These are phyloP conservation scores for Prunus davidiana DNA, from an alignment of 306 rosid species.

Conservation along the genomic window DNA sequence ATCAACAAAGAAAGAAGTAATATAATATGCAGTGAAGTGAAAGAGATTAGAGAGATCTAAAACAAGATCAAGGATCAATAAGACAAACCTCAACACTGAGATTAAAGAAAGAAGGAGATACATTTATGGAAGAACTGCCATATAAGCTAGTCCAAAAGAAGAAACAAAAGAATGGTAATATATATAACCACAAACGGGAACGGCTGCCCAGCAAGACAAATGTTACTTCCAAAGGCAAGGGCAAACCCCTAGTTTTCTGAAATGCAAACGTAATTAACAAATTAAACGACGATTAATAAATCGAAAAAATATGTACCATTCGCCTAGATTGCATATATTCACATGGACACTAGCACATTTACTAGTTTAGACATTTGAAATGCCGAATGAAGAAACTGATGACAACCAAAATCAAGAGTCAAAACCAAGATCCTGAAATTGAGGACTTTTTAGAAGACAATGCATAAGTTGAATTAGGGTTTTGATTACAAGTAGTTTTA, in stretches of 20 bases:
- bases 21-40: background rate
- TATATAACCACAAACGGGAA: constrained; percentile 26
- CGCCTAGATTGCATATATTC: constrained; percentile 28
- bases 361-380: background rate
- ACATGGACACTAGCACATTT: constrained; percentile 18
- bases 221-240: constrained; percentile 26
- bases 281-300: constrained; percentile 5
- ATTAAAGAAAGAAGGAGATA: constrained; percentile 14
- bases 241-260: constrained; percentile 30
- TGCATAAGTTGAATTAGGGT: constrained; percentile 23
- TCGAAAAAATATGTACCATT: constrained; percentile 10
- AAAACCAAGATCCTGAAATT: constrained; percentile 48
- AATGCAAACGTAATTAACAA: constrained; percentile 14
- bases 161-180: constrained; percentile 34
- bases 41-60: background rate
- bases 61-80: constrained; percentile 14
- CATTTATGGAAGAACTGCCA: constrained; percentile 30
- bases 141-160: constrained; percentile 38
- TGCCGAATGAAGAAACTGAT: constrained; percentile 8
- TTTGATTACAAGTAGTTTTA: background rate
- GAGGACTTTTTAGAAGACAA: constrained; percentile 32
- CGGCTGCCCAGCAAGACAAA: constrained; percentile 34
- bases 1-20: background rate
- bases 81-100: constrained; percentile 17
- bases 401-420: constrained; percentile 34